Conservation (phyloP, 2,329 filamentous ascomycete genomes). For the Graphilbum sp. region DNA sequence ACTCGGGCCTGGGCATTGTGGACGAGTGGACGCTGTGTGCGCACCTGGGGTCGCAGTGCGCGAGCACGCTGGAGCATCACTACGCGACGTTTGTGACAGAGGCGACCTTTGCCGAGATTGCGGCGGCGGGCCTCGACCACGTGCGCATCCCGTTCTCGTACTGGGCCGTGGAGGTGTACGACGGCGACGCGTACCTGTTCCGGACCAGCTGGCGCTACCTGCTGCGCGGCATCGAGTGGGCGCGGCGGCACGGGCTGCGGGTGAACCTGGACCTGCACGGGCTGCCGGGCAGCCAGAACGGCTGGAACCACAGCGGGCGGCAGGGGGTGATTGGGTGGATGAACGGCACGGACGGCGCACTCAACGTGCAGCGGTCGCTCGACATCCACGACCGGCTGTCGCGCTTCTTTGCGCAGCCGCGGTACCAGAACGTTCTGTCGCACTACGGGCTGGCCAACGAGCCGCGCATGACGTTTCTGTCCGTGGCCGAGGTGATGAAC, state of each 20-base stretch:
- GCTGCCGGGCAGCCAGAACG: constrained; percentile 87
- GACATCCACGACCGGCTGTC: constrained; percentile 78
- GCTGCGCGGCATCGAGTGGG: constrained; percentile 82
- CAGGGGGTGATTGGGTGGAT: constrained; percentile 74
- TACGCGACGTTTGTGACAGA: constrained; percentile 83
- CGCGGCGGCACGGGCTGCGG: constrained; percentile 76
- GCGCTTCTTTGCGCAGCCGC: constrained; percentile 80
- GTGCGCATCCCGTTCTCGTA: constrained; percentile 93
- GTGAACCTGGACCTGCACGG: constrained; percentile 88
- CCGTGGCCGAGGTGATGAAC: constrained; percentile 46
- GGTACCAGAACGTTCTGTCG: constrained; percentile 80
- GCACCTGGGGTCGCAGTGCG: constrained; percentile 52
- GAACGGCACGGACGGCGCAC: constrained; percentile 67
- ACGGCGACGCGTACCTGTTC: constrained; percentile 72
- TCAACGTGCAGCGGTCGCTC: constrained; percentile 67
- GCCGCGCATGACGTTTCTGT: constrained; percentile 67
- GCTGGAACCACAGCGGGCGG: constrained; percentile 90
- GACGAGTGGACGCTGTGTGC: constrained; percentile 74
- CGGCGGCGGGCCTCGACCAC: constrained; percentile 79
- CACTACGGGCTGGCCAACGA: constrained; percentile 96
- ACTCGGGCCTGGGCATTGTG: constrained; percentile 47
- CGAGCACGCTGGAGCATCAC: constrained; percentile 65
- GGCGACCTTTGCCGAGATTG: constrained; percentile 69
- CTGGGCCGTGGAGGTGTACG: constrained; percentile 80
- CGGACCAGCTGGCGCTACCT: constrained; percentile 88